Base-by-base conservation (phyloP, 495 filamentous ascomycete species). In the Xylaria scruposa region DNA sequence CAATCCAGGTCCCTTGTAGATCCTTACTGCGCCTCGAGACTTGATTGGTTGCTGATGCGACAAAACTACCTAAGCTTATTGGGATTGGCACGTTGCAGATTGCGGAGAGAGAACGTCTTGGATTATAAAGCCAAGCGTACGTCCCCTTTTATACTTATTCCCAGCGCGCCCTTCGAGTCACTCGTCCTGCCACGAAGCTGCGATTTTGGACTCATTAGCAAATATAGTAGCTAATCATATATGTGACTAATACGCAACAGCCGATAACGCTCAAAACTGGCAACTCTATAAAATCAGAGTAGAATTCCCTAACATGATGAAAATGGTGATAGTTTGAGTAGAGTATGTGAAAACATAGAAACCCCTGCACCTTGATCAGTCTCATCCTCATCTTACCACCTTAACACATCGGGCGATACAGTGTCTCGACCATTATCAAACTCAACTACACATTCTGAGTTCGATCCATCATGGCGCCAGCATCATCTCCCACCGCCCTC, bases 401-500 rank as follows among this genome's bases (percentile, higher is more conserved):
- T n/a, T n/a, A 8, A n/a, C 17, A 49, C 19, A n/a, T 49, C 6
- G 17, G 0, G 46, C 7, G 17, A 49, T n/a, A 51, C 49, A 31
- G 29, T 31, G 3, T 3, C 19, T 49, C 0, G 7, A 42, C 40
- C 13, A 13, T 9, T 2, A 17, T 6, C 8, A 49, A 19, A 49
- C 46, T n/a, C 17, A 10, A 2, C 17, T 19, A n/a, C 36, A 9
- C 7, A 56, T 56, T 24, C 64, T 7, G 4, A 7, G 10, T 17
- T 31, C 53, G 8, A 8, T 61, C 40, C 42, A 51, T 42, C 58
- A 70, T 63, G 59, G 60, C 56, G 38, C 31, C 56, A 19, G 56
- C 6, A 80, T 36, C 63, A 40, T 9, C 29, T 53, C 29, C 82
- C 13, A 88, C 87, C 0, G 87, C 87, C 15, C 80, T 90, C 29